A percentile compares a stretch with the other conserved stretches of the same genome.
These are phyloP conservation scores for Angomonas ambiguus DNA, from an alignment of 208 protist species.

Conservation along the genomic window DNA sequence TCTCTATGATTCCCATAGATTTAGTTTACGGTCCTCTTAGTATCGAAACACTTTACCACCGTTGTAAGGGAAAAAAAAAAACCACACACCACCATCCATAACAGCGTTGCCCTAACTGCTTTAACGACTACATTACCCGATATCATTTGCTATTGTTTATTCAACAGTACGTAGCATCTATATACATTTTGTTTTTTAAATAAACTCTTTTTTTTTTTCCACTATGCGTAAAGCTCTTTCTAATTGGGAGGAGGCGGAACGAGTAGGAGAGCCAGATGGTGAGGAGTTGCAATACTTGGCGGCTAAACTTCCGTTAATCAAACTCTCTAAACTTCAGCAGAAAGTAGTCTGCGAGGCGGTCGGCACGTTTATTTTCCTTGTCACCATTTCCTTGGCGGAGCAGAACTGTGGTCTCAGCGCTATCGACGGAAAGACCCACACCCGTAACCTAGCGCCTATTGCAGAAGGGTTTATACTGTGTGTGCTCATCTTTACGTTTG, in stretches of 20 bases:
- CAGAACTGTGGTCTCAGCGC: constrained; percentile 61
- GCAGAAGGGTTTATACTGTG: constrained; percentile 75
- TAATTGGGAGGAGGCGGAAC: background rate
- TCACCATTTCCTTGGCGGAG: constrained; percentile 74
- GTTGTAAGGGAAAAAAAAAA: background rate
- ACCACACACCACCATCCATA: background rate
- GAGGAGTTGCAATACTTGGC: constrained; percentile 41
- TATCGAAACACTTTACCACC: no score
- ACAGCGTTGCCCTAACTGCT: no score
- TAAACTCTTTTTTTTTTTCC: background rate
- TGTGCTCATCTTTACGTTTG: constrained; percentile 81
- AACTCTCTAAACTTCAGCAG: constrained; percentile 51
- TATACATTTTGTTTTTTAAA: constrained; percentile 5
- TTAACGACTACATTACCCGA: no score
- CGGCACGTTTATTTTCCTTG: constrained; percentile 70
- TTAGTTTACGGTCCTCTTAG: background rate
- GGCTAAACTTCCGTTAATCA: constrained; percentile 43
- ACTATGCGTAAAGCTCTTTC: background rate
- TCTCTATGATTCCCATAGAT: background rate
- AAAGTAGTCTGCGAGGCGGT: constrained; percentile 64
- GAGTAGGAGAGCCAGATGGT: background rate
- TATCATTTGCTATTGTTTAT: no score
- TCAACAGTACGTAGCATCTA: background rate
- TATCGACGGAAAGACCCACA: constrained; percentile 55
- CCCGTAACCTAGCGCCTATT: constrained; percentile 75